phyloP scores from a whole-genome alignment of 2,329 filamentous ascomycete species.

The Fusarium heterosporum region DNA sequence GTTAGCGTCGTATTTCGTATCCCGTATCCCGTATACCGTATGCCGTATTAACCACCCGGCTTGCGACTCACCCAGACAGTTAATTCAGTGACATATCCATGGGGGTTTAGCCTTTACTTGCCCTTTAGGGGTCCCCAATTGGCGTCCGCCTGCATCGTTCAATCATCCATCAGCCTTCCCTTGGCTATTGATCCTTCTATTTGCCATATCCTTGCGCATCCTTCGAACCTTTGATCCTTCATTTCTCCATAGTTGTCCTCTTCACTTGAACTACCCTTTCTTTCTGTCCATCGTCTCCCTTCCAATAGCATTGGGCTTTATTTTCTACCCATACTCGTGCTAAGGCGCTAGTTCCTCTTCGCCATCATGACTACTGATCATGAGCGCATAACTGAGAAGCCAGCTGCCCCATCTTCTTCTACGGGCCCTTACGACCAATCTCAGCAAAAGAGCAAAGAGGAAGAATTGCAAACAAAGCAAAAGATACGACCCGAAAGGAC shows the following conservation, averaged over 20 bases:
- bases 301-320: neutral
- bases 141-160: slow-evolving; percentile 10
- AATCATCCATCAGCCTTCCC: slow-evolving; percentile 19
- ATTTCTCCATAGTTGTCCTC: neutral
- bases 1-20: slow-evolving; percentile 39
- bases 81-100: neutral
- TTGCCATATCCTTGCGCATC: neutral
- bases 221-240: neutral
- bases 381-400: slow-evolving; percentile 29
- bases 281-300: neutral
- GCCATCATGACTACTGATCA: slow-evolving; percentile 33
- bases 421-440: slow-evolving; percentile 6
- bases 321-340: neutral
- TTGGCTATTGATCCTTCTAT: neutral
- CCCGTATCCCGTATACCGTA: no score
- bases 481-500: slow-evolving; percentile 59
- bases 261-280: neutral
- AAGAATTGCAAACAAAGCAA: slow-evolving; percentile 49
- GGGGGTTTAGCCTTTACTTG: slow-evolving; percentile 2
- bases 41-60: neutral
- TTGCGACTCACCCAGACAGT: no score
- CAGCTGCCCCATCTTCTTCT: slow-evolving; percentile 21
- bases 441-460: slow-evolving; percentile 28
- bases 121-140: slow-evolving; percentile 4
- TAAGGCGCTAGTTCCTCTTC: slow-evolving; percentile 6